Evolutionary conservation across 768 basidiomycete genomes (phyloP).

Genomic region (Naganishia kalamii): DNA sequence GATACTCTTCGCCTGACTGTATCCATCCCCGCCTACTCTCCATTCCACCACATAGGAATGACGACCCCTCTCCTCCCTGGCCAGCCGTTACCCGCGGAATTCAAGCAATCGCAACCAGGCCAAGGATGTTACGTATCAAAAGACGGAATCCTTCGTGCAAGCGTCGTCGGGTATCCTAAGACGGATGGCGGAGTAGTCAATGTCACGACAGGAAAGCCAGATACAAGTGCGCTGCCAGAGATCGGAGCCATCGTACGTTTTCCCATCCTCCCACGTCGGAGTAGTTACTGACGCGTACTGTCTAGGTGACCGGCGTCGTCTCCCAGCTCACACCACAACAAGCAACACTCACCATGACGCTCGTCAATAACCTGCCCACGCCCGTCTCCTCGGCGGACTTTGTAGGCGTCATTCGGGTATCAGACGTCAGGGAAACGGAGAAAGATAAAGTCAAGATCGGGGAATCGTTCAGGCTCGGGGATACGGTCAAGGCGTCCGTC

Average conservation of each 20-base stretch:
- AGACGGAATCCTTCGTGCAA: constrained; percentile 37
- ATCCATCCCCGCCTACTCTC: no score
- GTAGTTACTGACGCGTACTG: no score
- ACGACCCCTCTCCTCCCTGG: constrained; percentile 33
- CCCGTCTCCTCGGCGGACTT: constrained; percentile 45
- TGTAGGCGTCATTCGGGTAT: constrained; percentile 43
- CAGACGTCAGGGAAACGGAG: constrained; percentile 38
- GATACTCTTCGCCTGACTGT: no score
- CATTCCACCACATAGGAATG: no score
- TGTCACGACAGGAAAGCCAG: constrained; percentile 35
- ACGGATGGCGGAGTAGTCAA: constrained; percentile 37
- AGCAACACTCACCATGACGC: constrained; percentile 42
- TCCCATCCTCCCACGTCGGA: no score
- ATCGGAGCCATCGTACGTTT: constrained; percentile 37
- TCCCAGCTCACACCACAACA: constrained; percentile 45
- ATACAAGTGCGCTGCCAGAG: constrained; percentile 38
- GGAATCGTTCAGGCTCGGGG: constrained; percentile 47
- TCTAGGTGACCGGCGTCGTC: constrained; percentile 30
- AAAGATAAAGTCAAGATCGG: constrained; percentile 37
- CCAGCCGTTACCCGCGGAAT: constrained; percentile 37
- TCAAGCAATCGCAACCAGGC: constrained; percentile 35
- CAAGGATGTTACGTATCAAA: constrained; percentile 34
- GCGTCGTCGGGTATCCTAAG: constrained; percentile 36
- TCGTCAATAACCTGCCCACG: constrained; percentile 41
- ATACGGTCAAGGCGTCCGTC: constrained; percentile 46